Evolutionary conservation across 106 monocot genomes (phyloP).

Genomic region (Dendrobium catenatum): DNA sequence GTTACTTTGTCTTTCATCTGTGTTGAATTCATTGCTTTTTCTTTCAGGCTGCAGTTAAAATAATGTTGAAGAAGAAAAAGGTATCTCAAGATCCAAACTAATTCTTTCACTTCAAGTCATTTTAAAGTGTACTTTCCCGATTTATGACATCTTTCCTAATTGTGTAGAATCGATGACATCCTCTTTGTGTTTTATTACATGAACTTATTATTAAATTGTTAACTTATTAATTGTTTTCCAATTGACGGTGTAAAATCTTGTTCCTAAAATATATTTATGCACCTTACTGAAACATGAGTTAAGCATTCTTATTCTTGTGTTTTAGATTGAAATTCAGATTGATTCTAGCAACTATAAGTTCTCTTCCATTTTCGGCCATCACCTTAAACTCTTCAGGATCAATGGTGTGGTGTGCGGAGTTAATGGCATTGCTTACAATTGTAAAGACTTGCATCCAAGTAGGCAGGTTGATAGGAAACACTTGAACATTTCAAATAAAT

Average conservation of each 20-base stretch:
- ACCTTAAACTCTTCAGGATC: neutral
- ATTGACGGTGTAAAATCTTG: neutral
- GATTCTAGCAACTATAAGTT: neutral
- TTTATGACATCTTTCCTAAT: neutral
- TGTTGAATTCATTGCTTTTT: conserved; percentile 8
- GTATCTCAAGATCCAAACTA: conserved; percentile 16
- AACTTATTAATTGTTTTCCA: too few relatives aligned
- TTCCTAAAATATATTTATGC: neutral
- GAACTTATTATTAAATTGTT: too few relatives aligned
- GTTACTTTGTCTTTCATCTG: neutral
- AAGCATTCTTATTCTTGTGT: neutral
- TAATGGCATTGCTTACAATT: neutral
- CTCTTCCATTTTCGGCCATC: neutral
- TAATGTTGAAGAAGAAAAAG: conserved; percentile 97
- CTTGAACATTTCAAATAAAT: too few relatives aligned
- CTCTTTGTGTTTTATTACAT: neutral
- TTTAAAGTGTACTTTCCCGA: neutral
- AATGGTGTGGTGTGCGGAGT: neutral
- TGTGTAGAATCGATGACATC: neutral
- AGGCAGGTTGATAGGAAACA: neutral
- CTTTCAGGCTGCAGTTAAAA: conserved; percentile 72
- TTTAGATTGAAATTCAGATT: neutral
- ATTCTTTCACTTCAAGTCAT: neutral
- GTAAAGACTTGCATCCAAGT: neutral
- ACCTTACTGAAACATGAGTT: neutral